Evolutionary conservation across 306 rosid genomes (phyloP).

Genomic region (Fagus crenata): DNA sequence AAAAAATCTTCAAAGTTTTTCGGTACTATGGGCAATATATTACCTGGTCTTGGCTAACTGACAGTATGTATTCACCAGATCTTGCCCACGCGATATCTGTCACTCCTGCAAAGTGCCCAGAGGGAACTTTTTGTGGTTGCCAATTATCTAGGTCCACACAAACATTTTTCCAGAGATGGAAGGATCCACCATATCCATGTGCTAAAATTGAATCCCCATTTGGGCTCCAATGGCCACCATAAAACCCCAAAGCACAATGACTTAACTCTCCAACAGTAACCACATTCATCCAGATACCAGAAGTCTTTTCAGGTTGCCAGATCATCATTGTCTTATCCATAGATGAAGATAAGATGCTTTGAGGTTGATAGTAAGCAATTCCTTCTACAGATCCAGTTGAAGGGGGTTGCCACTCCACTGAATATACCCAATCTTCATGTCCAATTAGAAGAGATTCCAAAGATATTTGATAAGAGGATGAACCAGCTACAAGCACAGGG

Average conservation of each 20-base stretch:
- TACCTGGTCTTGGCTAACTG: constrained; percentile 98
- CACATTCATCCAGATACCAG: constrained; percentile 98
- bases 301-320: constrained; percentile 90
- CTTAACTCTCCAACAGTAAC: constrained; percentile 96
- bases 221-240: constrained; percentile 96
- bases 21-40: constrained; percentile 13
- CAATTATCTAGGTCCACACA: constrained; percentile 60
- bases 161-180: constrained; percentile 91
- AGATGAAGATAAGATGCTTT: constrained; percentile 91
- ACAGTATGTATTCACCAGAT: constrained; percentile 71
- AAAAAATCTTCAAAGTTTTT: not conserved
- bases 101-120: constrained; percentile 92
- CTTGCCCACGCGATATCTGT: constrained; percentile 83
- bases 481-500: constrained; percentile 73
- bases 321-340: constrained; percentile 99
- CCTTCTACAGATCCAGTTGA: constrained; percentile 45
- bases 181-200: constrained; percentile 97
- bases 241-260: constrained; percentile 95
- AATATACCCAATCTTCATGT: constrained; percentile 99
- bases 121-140: constrained; percentile 94
- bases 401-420: constrained; percentile 93
- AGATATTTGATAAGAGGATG: constrained; percentile 75
- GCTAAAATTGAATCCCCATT: constrained; percentile 83
- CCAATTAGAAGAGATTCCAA: constrained; percentile 92
- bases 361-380: constrained; percentile 60